phyloP scores from a whole-genome alignment of 2,329 filamentous ascomycete species.

The Dactylonectria macrodidyma region DNA sequence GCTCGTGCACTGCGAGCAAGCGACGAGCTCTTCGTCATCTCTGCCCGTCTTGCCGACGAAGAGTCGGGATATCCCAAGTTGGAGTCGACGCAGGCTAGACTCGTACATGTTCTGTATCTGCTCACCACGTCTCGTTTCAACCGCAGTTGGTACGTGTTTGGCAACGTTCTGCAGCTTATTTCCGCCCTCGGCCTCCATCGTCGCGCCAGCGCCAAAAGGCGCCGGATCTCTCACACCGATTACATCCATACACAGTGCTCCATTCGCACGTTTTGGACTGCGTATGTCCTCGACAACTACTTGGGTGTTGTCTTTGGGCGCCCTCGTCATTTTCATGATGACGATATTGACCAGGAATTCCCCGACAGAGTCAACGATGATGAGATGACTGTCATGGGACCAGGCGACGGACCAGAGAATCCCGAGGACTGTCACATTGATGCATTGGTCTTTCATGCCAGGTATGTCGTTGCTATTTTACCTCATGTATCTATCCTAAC shows the following conservation, averaged over 20 bases:
- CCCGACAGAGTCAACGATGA: constrained; percentile 70
- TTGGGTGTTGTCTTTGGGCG: constrained; percentile 74
- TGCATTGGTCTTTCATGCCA: constrained; percentile 62
- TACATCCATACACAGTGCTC: constrained; percentile 66
- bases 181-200: constrained; percentile 59
- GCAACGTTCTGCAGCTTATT: constrained; percentile 68
- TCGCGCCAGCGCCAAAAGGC: constrained; percentile 39
- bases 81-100: constrained; percentile 70
- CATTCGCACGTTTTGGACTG: constrained; percentile 73
- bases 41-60: constrained; percentile 58
- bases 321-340: constrained; percentile 72
- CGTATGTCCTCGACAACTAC: constrained; percentile 75
- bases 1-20: constrained; percentile 47
- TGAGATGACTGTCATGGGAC: constrained; percentile 63
- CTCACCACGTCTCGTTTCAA: constrained; percentile 72
- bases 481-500: neutral
- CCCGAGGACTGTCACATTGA: constrained; percentile 65
- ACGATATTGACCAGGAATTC: constrained; percentile 75
- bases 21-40: constrained; percentile 60
- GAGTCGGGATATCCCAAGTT: constrained; percentile 69
- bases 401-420: constrained; percentile 48
- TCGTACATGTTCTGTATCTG: constrained; percentile 72
- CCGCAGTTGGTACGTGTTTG: constrained; percentile 73
- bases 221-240: constrained; percentile 47
- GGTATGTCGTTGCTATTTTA: constrained; percentile 29